phyloP scores from a whole-genome alignment of 169 alveolate species.

The Cryptosporidium parvum region DNA sequence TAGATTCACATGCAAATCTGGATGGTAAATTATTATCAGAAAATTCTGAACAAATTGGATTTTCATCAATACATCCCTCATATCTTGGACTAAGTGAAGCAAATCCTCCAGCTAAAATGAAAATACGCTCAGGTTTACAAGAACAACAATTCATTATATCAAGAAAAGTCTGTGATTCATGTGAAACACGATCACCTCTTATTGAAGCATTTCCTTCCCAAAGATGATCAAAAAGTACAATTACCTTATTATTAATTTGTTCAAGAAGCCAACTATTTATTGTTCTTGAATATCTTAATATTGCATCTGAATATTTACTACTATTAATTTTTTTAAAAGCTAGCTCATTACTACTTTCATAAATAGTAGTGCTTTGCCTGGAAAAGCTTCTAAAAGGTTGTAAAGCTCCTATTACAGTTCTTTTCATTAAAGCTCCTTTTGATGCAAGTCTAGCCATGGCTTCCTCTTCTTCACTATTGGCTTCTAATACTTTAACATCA shows the following conservation, averaged over 20 bases:
- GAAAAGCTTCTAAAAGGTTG: slow-evolving; percentile 67
- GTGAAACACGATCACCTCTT: slow-evolving; percentile 71
- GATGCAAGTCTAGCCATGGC: slow-evolving; percentile 71
- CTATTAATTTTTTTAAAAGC: slow-evolving; percentile 4
- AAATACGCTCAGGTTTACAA: slow-evolving; percentile 53
- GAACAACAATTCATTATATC: slow-evolving; percentile 53
- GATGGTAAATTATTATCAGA: slow-evolving; percentile 2
- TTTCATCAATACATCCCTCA: slow-evolving; percentile 53
- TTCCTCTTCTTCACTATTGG: slow-evolving; percentile 51
- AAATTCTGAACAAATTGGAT: slow-evolving; percentile 62
- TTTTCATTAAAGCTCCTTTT: slow-evolving; percentile 70
- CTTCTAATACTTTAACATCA: slow-evolving; percentile 65
- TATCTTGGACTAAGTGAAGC: slow-evolving; percentile 70
- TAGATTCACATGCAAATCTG: slow-evolving; percentile 55
- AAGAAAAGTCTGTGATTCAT: slow-evolving; percentile 60
- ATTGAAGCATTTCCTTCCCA: slow-evolving; percentile 76
- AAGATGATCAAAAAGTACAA: slow-evolving; percentile 65
- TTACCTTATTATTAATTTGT: slow-evolving; percentile 49
- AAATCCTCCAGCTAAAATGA: slow-evolving; percentile 70
- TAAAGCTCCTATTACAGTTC: slow-evolving; percentile 69
- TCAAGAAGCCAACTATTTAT: slow-evolving; percentile 47
- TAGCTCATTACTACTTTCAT: slow-evolving; percentile 18
- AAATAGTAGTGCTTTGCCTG: slow-evolving; percentile 40
- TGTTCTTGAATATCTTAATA: slow-evolving; percentile 43
- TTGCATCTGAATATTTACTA: slow-evolving; percentile 21